Base-by-base conservation (phyloP, 345 rosid species). In the Corchorus capsularis region DNA sequence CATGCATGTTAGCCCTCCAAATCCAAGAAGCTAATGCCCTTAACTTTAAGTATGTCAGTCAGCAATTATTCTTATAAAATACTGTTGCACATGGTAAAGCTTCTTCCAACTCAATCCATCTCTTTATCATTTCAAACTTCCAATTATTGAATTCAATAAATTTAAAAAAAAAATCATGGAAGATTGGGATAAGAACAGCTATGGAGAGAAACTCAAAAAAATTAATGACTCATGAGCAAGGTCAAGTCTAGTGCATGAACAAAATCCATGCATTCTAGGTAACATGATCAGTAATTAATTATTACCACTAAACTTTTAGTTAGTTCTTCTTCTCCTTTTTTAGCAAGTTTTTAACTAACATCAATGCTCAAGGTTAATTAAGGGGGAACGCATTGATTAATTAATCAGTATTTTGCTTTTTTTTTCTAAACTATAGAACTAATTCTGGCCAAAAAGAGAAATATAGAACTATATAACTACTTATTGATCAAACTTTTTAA, bases 11-110 rank as follows among this genome's bases (percentile, higher is more conserved):
- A 49, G 49, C 3, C n/a, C n/a, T 12, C 49, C n/a, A 50, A 14
- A 1, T 53, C 43, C 46, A 37, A 71, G 74, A 71, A 71, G 32
- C 60, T 55, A 71, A 50, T 35, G 19, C 57, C 66, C 39, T 74
- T 49, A 32, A 53, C 55, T 63, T 74, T 55, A 32, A 43, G 67
- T 27, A 11, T 37, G 64, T 57, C 71, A 68, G 78, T 37, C 65
- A 39, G 6, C 60, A 37, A 66, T 37, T n/a, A 19, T 62, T 39
- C 69, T 32, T 37, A 17, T 27, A 39, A 6, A 27, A 19, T 43
- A 14, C 7, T 39, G 17, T 5, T 22, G 71, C 85, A 71, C 65
- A 60, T 68, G 82, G 75, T n/a, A n/a, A 9, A 39, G 27, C 74
- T 35, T 71, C 74, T 71, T 71, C 13, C 50, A 71, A 13, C 17